Evolutionary conservation across 495 filamentous ascomycete genomes (phyloP).

Genomic region (Aspergillus affinis): DNA sequence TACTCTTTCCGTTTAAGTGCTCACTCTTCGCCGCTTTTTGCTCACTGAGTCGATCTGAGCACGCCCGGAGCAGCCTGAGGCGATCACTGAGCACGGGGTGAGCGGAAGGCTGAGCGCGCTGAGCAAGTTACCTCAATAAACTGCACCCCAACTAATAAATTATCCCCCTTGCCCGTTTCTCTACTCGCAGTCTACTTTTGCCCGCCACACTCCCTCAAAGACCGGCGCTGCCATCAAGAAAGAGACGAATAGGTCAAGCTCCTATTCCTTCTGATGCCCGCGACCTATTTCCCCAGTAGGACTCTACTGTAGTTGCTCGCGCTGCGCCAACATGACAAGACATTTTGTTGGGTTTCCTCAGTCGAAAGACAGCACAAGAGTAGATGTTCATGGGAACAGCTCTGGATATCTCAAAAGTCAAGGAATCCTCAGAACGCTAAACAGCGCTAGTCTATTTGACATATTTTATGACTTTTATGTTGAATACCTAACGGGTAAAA

Average conservation of each 20-base stretch:
- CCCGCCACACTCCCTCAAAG: constrained; percentile 8
- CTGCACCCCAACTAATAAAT: no score
- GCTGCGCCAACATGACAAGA: constrained; percentile 9
- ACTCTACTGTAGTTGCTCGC: constrained; percentile 9
- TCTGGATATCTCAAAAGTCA: constrained; percentile 9
- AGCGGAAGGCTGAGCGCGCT: no score
- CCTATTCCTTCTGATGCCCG: constrained; percentile 8
- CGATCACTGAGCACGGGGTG: no score
- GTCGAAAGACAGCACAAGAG: constrained; percentile 6
- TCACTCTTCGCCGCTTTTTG: constrained; percentile 32
- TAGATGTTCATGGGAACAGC: constrained; percentile 8
- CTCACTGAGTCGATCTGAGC: constrained; percentile 29
- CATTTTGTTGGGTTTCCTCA: constrained; percentile 7
- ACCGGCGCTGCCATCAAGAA: constrained; percentile 7
- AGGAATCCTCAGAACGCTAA: constrained; percentile 1
- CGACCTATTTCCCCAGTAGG: constrained; percentile 7
- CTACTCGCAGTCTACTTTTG: constrained; percentile 10
- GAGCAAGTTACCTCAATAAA: no score
- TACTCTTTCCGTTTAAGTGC: constrained; percentile 31
- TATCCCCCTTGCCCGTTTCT: constrained; percentile 5
- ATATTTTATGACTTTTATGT: constrained; percentile 9
- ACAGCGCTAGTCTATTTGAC: constrained; percentile 8
- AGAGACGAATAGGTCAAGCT: constrained; percentile 12
- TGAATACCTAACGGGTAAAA: constrained; percentile 9
- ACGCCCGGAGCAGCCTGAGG: not conserved